Percentiles rank a stretch among this genome's conserved stretches.
Conservation (phyloP, 108 stramenopile species). For the Epithemia pelagica region DNA sequence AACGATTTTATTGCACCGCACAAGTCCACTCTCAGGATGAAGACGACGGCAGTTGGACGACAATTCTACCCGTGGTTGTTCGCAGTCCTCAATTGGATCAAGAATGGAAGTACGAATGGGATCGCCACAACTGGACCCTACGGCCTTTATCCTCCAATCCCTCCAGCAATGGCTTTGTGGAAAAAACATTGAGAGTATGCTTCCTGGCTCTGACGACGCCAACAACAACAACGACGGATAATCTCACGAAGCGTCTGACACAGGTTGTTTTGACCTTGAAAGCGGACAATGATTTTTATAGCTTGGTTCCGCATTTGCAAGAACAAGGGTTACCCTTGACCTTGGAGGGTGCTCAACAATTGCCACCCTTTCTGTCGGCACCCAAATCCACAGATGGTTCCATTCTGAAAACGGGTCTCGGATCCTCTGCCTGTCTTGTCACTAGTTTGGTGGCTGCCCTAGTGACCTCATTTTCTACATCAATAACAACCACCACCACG, state of each 20-base stretch:
- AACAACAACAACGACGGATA: background rate
- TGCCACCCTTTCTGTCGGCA: conserved; percentile 78
- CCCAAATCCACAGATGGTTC: conserved; percentile 6
- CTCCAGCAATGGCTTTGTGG: conserved; percentile 65
- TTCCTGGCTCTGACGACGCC: conserved; percentile 36
- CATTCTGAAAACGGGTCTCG: conserved; percentile 91
- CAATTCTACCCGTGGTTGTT: conserved; percentile 13
- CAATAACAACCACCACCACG: conserved; percentile 18
- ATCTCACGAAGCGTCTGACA: background rate
- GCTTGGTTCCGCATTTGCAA: conserved; percentile 59
- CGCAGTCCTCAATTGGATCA: conserved; percentile 73
- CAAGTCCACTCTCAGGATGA: conserved; percentile 1
- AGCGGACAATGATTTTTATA: conserved; percentile 98
- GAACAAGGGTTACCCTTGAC: conserved; percentile 39
- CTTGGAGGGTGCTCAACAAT: conserved; percentile 40
- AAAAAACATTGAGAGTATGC: conserved; percentile 66
- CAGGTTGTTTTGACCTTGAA: conserved; percentile 62
- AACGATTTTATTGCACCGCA: conserved; percentile 79
- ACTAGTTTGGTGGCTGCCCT: conserved; percentile 85
- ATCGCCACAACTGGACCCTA: conserved; percentile 13
- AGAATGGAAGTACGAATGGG: conserved; percentile 15
- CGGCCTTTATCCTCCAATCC: conserved; percentile 11
- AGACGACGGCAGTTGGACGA: conserved; percentile 15
- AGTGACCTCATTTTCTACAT: background rate
- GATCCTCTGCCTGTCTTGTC: conserved; percentile 86